phyloP scores from a whole-genome alignment of 441 rosid genomes.

The Pelargonium australe region DNA sequence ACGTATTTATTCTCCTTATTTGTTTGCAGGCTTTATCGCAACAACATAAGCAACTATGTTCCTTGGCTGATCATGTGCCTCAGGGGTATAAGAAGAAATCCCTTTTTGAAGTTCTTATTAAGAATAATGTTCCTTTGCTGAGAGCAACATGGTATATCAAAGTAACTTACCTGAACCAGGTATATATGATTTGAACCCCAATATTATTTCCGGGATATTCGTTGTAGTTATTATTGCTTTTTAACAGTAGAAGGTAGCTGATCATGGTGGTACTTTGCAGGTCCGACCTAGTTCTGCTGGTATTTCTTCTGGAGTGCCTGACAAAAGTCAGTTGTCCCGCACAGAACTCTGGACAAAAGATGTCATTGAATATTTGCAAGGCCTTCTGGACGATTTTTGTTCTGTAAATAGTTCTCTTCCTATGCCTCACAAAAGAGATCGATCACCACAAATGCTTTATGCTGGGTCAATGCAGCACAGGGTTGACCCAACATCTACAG shows the following conservation, averaged over 20 bases:
- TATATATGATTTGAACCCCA: constrained; percentile 18
- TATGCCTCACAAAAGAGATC: constrained; percentile 57
- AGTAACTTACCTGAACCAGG: constrained; percentile 98
- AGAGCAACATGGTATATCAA: constrained; percentile 98
- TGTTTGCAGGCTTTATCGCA: constrained; percentile 63
- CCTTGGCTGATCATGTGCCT: constrained; percentile 91
- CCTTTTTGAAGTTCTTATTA: constrained; percentile 84
- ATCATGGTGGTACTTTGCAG: constrained; percentile 21
- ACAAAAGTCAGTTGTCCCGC: constrained; percentile 67
- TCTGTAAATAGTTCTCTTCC: constrained; percentile 55
- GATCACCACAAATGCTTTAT: constrained; percentile 65
- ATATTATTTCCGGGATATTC: neutral
- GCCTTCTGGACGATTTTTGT: constrained; percentile 59
- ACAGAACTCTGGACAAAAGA: constrained; percentile 97
- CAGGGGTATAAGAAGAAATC: constrained; percentile 67
- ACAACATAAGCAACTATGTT: constrained; percentile 74
- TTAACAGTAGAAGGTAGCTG: constrained; percentile 20
- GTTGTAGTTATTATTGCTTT: constrained; percentile 7
- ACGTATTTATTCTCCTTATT: neutral
- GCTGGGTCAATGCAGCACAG: constrained; percentile 56
- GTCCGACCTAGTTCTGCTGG: constrained; percentile 51
- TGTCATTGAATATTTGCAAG: constrained; percentile 83
- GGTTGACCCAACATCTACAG: constrained; percentile 42
- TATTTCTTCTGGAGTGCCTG: constrained; percentile 62
- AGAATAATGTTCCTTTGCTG: constrained; percentile 90